Base-by-base conservation (phyloP, 768 basidiomycete species). In the Candolleomyces efflorescens region DNA sequence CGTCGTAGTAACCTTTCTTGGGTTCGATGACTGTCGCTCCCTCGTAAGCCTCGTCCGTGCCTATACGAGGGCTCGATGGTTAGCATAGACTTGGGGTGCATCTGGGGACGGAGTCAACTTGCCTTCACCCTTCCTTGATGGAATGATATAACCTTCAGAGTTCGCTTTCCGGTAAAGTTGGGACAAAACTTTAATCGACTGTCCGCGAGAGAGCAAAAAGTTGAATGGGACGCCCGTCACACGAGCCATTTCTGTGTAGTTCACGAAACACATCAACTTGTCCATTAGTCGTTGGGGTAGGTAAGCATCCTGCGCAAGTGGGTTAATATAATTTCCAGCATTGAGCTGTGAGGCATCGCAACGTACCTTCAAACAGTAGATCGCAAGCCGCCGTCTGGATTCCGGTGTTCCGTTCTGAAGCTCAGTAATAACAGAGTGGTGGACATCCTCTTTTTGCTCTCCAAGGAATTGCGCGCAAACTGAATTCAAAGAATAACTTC, bases 161-260 rank as follows among this genome's bases (percentile, higher is more conserved):
- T 92, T 93, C 17, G 95, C 95, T 71, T 89, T 93, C 51, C 97
- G 86, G 74, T 84, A 98, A 5, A 99, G 80, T 68, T 99, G 97
- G 9, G 94, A 97, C 55, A 99, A 78, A 47, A 99, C 97, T 69
- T 98, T 99, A 81, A 99, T 98, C 43, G 96, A 98, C 70, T 99
- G 97, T 1, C 97, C 97, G 41, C 96, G 85, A 18, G 94, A 81
- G 7, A 99, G 79, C 6, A 99, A 81, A 69, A 85, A 98, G 67
- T 98, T 98, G 82, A 99, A 99, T 0, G 97, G 97, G 11, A 99
- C 94, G n/a, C 97, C 97, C 0, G 97, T 99, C 3, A 99, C 97
- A 69, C 97, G 91, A n/a, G 97, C 82, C 97, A 99, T 98, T 71
- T 99, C 97, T 47, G 85, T 88, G 67, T 97, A 98, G 71, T 99